These are phyloP conservation scores for Xylaria multiplex DNA, from an alignment of 2,329 filamentous ascomycete genomes.

Conservation along the genomic window DNA sequence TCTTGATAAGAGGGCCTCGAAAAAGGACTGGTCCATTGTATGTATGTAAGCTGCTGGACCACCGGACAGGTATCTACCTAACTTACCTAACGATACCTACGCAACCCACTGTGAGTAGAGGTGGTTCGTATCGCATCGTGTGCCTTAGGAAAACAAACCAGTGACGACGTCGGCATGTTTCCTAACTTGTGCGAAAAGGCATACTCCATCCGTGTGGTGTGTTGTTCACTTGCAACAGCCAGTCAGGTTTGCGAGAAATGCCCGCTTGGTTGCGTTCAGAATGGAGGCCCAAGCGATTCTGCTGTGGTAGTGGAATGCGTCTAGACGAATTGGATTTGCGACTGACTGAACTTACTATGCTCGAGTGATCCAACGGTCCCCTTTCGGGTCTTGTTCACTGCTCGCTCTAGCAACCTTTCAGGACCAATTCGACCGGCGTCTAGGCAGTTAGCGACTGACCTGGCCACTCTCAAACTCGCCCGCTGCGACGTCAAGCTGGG, in stretches of 20 bases:
- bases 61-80: no score
- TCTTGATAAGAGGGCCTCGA: constrained; percentile 27
- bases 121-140: constrained; percentile 20
- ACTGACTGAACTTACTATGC: constrained; percentile 31
- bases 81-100: constrained; percentile 1
- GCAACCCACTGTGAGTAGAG: constrained; percentile 12
- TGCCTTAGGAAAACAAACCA: constrained; percentile 17
- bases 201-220: constrained; percentile 32
- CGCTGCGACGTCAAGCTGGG: constrained; percentile 40
- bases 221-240: constrained; percentile 35
- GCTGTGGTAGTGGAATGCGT: constrained; percentile 25
- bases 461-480: constrained; percentile 31
- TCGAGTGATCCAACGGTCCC: constrained; percentile 29
- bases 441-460: constrained; percentile 24
- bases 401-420: constrained; percentile 27
- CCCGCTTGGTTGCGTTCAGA: constrained; percentile 36
- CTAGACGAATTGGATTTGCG: constrained; percentile 34
- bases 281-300: constrained; percentile 35
- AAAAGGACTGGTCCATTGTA: constrained; percentile 15
- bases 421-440: constrained; percentile 23
- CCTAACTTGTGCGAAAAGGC: constrained; percentile 31
- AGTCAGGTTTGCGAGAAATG: constrained; percentile 28
- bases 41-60: constrained; percentile 2
- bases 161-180: constrained; percentile 32
- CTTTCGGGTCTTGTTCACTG: constrained; percentile 22